Conservation (phyloP, 768 basidiomycete genomes). For the Sporobolomyces roseus region DNA sequence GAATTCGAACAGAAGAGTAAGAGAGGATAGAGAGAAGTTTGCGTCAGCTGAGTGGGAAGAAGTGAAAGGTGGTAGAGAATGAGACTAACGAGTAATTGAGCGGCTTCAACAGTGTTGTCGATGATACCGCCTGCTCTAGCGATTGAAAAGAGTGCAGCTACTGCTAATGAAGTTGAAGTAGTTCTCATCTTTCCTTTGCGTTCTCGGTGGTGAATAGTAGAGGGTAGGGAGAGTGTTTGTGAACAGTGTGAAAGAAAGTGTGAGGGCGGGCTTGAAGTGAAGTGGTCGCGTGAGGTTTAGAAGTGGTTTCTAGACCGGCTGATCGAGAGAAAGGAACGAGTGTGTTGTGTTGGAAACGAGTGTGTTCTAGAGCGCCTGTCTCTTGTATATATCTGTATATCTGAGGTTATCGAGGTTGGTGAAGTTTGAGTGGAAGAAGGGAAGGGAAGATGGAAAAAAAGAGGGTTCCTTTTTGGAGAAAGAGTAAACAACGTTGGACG, state of each 20-base stretch:
- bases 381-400: no score
- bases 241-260: no score
- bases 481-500: no score
- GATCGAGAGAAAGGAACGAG: neutral
- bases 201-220: neutral
- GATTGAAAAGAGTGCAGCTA: slow-evolving; percentile 8
- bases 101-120: slow-evolving; percentile 29
- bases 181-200: neutral
- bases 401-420: no score
- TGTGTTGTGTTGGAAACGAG: neutral
- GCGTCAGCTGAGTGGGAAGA: neutral
- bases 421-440: no score
- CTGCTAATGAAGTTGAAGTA: neutral
- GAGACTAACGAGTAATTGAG: slow-evolving; percentile 13
- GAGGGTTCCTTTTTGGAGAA: no score
- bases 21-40: neutral
- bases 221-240: neutral
- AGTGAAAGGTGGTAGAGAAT: neutral
- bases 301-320: neutral
- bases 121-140: slow-evolving; percentile 27
- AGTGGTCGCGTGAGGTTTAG: slow-evolving; percentile 14
- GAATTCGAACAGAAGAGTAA: neutral
- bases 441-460: no score
- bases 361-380: neutral
- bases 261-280: slow-evolving; percentile 4